These are phyloP conservation scores for Penicillium pancosmium DNA, from an alignment of 495 filamentous ascomycete species.

Conservation along the genomic window DNA sequence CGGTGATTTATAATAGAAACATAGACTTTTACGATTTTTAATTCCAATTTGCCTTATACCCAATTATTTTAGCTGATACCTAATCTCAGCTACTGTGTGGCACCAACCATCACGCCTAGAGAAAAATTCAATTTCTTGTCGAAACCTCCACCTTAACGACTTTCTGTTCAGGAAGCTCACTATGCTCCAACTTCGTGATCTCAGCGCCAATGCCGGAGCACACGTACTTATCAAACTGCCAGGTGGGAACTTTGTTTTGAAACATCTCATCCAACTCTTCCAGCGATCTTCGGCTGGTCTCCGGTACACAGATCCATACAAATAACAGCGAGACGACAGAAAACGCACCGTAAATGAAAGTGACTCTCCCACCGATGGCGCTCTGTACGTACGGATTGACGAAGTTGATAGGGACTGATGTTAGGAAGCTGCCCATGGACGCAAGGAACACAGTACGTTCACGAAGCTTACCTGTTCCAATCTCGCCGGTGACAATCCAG, in stretches of 20 bases:
- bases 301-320: neutral
- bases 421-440: neutral
- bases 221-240: neutral
- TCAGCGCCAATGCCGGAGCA: neutral
- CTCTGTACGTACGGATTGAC: slow-evolving; percentile 1
- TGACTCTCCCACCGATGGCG: neutral
- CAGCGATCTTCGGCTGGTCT: neutral
- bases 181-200: neutral
- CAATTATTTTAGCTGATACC: too few species aligned
- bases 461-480: too few species aligned
- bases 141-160: neutral
- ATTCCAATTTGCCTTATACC: too few species aligned
- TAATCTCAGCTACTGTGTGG: too few species aligned
- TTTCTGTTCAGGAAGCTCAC: neutral
- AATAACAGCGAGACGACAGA: neutral
- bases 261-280: slow-evolving; percentile 9
- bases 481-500: too few species aligned
- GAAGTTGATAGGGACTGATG: slow-evolving; percentile 1
- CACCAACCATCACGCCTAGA: too few species aligned
- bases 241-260: neutral
- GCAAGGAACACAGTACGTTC: too few species aligned
- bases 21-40: too few species aligned
- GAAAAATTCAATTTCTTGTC: neutral
- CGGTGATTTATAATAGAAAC: too few species aligned
- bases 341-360: slow-evolving; percentile 1